These are phyloP conservation scores for Gossypium davidsonii DNA, from an alignment of 441 rosid species.

Conservation along the genomic window DNA sequence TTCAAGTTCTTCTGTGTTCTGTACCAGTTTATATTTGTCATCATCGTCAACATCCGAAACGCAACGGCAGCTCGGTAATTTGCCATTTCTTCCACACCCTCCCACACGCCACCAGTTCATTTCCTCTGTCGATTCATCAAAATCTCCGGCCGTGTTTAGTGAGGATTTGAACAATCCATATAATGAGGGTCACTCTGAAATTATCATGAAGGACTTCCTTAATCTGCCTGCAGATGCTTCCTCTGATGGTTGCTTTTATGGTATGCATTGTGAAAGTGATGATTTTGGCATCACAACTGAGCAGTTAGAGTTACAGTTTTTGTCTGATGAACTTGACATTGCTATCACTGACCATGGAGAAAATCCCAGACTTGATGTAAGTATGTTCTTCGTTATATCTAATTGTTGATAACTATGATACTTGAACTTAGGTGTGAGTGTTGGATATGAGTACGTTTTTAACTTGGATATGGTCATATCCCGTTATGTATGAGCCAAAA, in stretches of 20 bases:
- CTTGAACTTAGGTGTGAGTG: not conserved
- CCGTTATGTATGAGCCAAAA: not conserved
- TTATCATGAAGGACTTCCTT: conserved; percentile 44
- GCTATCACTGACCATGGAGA: conserved; percentile 67
- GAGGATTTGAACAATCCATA: conserved; percentile 39
- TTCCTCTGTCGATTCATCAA: conserved; percentile 44
- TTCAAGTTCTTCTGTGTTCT: conserved; percentile 67
- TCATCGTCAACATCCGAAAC: conserved; percentile 65
- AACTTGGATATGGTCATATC: not conserved
- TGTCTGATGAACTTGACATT: conserved; percentile 75
- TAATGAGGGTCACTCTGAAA: conserved; percentile 40
- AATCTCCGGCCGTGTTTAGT: conserved; percentile 41
- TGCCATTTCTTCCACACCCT: conserved; percentile 77
- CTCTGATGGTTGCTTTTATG: conserved; percentile 46
- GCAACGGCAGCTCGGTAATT: conserved; percentile 46
- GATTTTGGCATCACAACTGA: conserved; percentile 38
- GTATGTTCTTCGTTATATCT: conserved; percentile 16
- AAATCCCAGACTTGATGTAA: conserved; percentile 79
- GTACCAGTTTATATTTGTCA: conserved; percentile 67
- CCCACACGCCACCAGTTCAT: conserved; percentile 37
- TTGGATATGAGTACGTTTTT: not conserved
- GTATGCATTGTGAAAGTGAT: conserved; percentile 35
- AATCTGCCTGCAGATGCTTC: conserved; percentile 42
- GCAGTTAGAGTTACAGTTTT: conserved; percentile 65
- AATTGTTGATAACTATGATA: not conserved